phyloP scores from a whole-genome alignment of 805 yeast species.

The Ascoidea asiatica region DNA sequence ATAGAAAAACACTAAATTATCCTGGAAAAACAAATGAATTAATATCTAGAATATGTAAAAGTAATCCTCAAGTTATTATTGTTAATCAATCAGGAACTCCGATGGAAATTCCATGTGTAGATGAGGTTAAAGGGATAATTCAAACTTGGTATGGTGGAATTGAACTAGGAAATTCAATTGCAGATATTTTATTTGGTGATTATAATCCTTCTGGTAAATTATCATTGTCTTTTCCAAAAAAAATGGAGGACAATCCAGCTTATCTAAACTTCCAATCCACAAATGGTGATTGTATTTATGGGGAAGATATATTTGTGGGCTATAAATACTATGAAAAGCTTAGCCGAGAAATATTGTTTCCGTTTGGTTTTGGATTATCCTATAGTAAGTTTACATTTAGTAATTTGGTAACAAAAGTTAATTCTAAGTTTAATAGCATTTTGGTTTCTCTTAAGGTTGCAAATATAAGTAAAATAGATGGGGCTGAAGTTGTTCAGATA shows the following conservation, averaged over 20 bases:
- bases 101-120: conserved; percentile 41
- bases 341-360: conserved; percentile 33
- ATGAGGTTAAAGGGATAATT: conserved; percentile 26
- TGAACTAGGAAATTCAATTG: conserved; percentile 44
- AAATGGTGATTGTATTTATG: conserved; percentile 41
- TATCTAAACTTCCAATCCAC: conserved; percentile 36
- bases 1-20: conserved; percentile 33
- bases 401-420: conserved; percentile 23
- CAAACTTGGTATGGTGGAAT: conserved; percentile 48
- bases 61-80: conserved; percentile 35
- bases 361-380: too few relatives aligned
- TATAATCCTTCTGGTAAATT: conserved; percentile 48
- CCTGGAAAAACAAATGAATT: conserved; percentile 35
- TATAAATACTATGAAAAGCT: conserved; percentile 46
- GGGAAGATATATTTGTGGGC: conserved; percentile 56
- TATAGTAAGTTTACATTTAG: too few relatives aligned
- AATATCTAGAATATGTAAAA: conserved; percentile 28
- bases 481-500: conserved; percentile 43
- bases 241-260: conserved; percentile 41
- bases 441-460: conserved; percentile 24
- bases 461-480: conserved; percentile 34
- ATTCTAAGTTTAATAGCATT: conserved; percentile 12
- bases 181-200: conserved; percentile 48
- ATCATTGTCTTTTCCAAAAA: conserved; percentile 39
- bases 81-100: conserved; percentile 53